These are phyloP conservation scores for Chrysoporthe austroafricana DNA, from an alignment of 2,329 filamentous ascomycete genomes.

Conservation along the genomic window DNA sequence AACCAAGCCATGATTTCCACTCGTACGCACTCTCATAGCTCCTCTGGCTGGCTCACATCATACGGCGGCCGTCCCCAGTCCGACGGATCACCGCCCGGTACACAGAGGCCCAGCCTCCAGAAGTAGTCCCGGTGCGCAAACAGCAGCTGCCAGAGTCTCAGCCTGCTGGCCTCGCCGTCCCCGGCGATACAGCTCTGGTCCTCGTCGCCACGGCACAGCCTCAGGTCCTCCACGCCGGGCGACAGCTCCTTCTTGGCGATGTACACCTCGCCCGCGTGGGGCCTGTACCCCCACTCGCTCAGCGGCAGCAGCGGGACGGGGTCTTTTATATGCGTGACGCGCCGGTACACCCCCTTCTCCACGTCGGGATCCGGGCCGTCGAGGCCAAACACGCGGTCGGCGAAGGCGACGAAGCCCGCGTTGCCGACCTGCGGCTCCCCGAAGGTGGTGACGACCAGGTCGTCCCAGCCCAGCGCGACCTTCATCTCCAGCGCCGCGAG, in stretches of 20 bases:
- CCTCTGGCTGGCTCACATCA: conserved; percentile 42
- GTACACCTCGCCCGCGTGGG: conserved; percentile 87
- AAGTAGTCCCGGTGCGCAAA: conserved; percentile 97
- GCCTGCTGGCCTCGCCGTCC: conserved; percentile 42
- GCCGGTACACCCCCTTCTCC: conserved; percentile 60
- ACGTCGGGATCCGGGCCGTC: conserved; percentile 32
- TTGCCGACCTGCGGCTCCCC: conserved; percentile 79
- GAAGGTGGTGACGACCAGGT: conserved; percentile 83
- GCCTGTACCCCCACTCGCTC: conserved; percentile 82
- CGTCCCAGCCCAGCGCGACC: conserved; percentile 71
- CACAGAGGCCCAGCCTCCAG: conserved; percentile 86
- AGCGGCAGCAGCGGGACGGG: conserved; percentile 88
- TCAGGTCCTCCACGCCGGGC: conserved; percentile 70
- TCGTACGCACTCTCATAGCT: conserved; percentile 45
- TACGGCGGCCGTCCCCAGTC: conserved; percentile 65
- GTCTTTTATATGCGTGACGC: conserved; percentile 85
- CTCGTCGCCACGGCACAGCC: conserved; percentile 69
- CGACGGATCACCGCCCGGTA: conserved; percentile 75
- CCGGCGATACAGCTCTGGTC: conserved; percentile 75
- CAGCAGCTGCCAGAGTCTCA: conserved; percentile 89
- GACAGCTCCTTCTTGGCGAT: conserved; percentile 74
- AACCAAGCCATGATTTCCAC: neutral
- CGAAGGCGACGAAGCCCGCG: conserved; percentile 54
- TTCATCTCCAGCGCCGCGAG: conserved; percentile 83
- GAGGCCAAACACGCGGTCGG: conserved; percentile 58